Evolutionary conservation across 495 filamentous ascomycete species (phyloP).

Genomic region (Symbiotaphrina buchneri): DNA sequence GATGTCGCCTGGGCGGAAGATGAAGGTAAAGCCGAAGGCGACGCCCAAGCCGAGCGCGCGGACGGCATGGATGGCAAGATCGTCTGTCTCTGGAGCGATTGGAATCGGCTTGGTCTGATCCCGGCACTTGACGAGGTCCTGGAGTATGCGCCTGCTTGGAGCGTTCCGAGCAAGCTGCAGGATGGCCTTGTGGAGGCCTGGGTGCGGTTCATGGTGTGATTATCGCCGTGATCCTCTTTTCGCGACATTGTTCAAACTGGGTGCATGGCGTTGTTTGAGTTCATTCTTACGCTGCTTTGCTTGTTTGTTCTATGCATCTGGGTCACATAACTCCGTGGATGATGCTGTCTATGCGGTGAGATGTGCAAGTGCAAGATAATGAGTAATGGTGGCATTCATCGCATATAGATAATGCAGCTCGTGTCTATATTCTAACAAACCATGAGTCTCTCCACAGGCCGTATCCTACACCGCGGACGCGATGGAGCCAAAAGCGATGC

Average conservation of each 20-base stretch:
- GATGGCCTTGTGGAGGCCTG: conserved; percentile 69
- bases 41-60: too few species aligned
- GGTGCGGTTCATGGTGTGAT: conserved; percentile 29
- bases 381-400: too few species aligned
- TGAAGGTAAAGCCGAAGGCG: conserved; percentile 8
- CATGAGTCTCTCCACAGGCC: too few species aligned
- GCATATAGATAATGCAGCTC: too few species aligned
- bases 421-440: too few species aligned
- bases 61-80: conserved; percentile 39
- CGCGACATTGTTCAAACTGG: background rate
- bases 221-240: conserved; percentile 1
- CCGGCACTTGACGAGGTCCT: conserved; percentile 70
- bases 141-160: conserved; percentile 59
- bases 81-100: conserved; percentile 77
- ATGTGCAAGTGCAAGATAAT: too few species aligned
- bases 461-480: too few species aligned
- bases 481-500: too few species aligned
- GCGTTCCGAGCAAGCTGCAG: conserved; percentile 42
- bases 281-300: conserved; percentile 4
- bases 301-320: conserved; percentile 5
- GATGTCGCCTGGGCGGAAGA: conserved; percentile 39
- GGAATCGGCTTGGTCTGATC: conserved; percentile 44
- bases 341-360: too few species aligned
- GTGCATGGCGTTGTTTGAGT: too few species aligned
- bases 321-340: too few species aligned